A percentile compares a stretch with the other conserved stretches of the same genome.
These are phyloP conservation scores for Daedalea quercina DNA, from an alignment of 768 basidiomycete species.

Conservation along the genomic window DNA sequence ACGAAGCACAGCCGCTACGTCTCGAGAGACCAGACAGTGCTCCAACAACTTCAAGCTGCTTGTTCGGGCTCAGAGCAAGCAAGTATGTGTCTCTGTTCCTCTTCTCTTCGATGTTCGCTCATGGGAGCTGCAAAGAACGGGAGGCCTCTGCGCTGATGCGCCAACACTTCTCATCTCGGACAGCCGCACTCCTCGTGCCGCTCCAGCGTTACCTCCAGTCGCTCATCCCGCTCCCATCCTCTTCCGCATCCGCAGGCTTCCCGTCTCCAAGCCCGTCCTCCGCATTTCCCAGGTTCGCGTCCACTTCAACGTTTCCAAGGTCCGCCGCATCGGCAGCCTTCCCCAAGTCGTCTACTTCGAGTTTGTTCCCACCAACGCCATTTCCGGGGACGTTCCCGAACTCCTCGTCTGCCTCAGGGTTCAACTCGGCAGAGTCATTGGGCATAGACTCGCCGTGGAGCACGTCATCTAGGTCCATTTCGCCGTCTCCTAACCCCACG, in stretches of 20 bases:
- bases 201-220: slow-evolving; percentile 88
- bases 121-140: background rate
- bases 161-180: slow-evolving; percentile 78
- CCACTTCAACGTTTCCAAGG: background rate
- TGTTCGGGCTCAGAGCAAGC: slow-evolving; percentile 39
- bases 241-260: slow-evolving; percentile 22
- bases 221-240: slow-evolving; percentile 68
- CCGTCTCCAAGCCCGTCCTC: background rate
- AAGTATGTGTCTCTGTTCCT: slow-evolving; percentile 34
- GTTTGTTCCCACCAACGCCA: background rate
- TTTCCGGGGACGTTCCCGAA: background rate
- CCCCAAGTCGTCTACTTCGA: background rate
- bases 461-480: background rate
- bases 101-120: background rate
- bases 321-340: background rate
- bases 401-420: background rate
- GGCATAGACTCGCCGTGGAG: background rate
- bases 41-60: slow-evolving; percentile 68
- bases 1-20: slow-evolving; percentile 79
- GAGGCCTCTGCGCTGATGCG: slow-evolving; percentile 60
- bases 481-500: background rate
- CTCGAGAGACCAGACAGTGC: slow-evolving; percentile 71
- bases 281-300: background rate
- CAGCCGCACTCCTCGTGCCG: slow-evolving; percentile 81
- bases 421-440: background rate